A percentile compares a stretch with the other conserved stretches of the same genome.
Evolutionary conservation across 78 protist genomes (phyloP).

Genomic region (Andalucia godoyi): DNA sequence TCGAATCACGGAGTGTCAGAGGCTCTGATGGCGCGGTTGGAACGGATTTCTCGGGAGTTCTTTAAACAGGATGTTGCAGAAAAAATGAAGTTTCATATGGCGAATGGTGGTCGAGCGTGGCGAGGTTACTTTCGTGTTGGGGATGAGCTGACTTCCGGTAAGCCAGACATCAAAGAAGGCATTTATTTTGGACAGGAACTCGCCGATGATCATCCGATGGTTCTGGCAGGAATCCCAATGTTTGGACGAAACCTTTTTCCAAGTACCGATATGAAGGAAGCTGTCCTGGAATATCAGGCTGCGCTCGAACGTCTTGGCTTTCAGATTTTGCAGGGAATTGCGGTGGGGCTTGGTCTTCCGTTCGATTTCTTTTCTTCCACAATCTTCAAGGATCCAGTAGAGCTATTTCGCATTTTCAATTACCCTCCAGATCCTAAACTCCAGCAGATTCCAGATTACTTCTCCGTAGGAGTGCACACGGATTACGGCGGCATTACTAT

Average conservation of each 20-base stretch:
- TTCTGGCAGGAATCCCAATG: not conserved
- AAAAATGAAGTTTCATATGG: slow-evolving; percentile 8
- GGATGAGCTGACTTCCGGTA: not conserved
- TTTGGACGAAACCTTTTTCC: not conserved
- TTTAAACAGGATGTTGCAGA: slow-evolving; percentile 6
- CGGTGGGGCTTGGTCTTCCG: not conserved
- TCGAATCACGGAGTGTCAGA: not conserved
- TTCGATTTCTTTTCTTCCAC: not conserved
- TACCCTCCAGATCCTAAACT: not conserved
- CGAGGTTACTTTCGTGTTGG: slow-evolving; percentile 1
- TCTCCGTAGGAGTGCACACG: slow-evolving; percentile 53
- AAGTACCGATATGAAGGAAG: not conserved
- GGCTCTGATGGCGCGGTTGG: not conserved
- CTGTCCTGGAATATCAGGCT: not conserved
- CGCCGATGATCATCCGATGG: not conserved
- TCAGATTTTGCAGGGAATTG: not conserved
- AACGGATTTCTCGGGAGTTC: not conserved
- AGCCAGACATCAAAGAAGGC: slow-evolving; percentile 1
- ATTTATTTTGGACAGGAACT: not conserved
- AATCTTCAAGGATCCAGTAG: not conserved
- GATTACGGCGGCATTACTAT: slow-evolving; percentile 52
- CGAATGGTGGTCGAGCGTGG: not conserved
- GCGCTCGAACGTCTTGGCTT: not conserved
- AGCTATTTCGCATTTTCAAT: not conserved
- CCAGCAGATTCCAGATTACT: too few species aligned